These are phyloP conservation scores for Poterioochromonas sp. DNA, from an alignment of 352 stramenopile genomes.

Conservation along the genomic window DNA sequence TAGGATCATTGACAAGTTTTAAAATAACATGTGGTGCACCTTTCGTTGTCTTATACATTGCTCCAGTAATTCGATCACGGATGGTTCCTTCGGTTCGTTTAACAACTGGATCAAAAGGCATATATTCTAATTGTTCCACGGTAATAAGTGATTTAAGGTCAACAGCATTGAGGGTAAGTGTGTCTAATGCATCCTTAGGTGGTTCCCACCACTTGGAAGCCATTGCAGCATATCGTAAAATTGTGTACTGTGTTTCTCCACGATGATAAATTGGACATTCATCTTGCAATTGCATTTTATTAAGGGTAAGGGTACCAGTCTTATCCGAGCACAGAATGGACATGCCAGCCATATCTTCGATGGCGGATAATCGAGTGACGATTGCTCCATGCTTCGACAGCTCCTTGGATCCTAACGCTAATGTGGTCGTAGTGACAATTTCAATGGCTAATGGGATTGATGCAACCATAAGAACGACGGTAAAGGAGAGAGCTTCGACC, in stretches of 20 bases:
- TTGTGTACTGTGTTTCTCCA: constrained; percentile 60
- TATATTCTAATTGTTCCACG: constrained; percentile 35
- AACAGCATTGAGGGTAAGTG: constrained; percentile 56
- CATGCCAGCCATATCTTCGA: constrained; percentile 66
- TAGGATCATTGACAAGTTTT: constrained; percentile 48
- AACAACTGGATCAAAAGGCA: constrained; percentile 47
- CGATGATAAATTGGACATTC: constrained; percentile 56
- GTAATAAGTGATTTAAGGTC: constrained; percentile 38
- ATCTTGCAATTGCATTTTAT: constrained; percentile 85
- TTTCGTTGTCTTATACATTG: constrained; percentile 84
- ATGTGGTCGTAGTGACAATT: constrained; percentile 78
- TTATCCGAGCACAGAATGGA: constrained; percentile 90
- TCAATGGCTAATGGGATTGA: constrained; percentile 88
- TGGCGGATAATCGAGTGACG: constrained; percentile 72
- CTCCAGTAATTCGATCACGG: constrained; percentile 52
- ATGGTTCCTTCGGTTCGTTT: constrained; percentile 86
- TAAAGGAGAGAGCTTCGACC: constrained; percentile 67
- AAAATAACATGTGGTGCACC: constrained; percentile 84
- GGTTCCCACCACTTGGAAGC: constrained; percentile 85
- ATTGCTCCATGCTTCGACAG: constrained; percentile 81
- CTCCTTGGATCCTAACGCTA: constrained; percentile 73
- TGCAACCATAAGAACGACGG: constrained; percentile 88
- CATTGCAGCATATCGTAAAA: constrained; percentile 78
- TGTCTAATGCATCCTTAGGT: constrained; percentile 84
- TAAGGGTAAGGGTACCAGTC: constrained; percentile 74